These are phyloP conservation scores for Hippophae rhamnoides DNA, from an alignment of 306 rosid species.

Conservation along the genomic window DNA sequence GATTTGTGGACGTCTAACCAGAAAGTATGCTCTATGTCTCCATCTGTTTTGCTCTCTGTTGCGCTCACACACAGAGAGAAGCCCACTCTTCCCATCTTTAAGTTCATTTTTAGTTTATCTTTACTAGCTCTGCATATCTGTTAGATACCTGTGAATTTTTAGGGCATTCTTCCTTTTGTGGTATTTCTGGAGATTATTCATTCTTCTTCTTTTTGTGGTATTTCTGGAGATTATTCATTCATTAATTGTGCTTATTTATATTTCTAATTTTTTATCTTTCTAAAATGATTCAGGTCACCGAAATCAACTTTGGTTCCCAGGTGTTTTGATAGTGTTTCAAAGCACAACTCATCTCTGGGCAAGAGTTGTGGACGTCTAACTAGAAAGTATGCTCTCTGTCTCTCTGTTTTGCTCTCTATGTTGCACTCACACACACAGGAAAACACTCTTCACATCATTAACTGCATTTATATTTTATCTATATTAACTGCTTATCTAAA, in stretches of 20 bases:
- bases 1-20: constrained; percentile 75
- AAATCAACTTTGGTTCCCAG: constrained; percentile 30
- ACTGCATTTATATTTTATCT: neutral
- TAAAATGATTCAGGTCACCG: constrained; percentile 33
- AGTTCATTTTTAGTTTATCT: neutral
- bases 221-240: too few relatives aligned
- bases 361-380: constrained; percentile 80
- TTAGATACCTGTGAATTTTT: too few relatives aligned
- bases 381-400: constrained; percentile 44
- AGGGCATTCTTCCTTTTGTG: too few relatives aligned
- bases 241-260: too few relatives aligned
- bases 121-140: too few relatives aligned
- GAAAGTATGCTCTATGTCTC: constrained; percentile 39
- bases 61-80: neutral
- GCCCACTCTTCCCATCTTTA: neutral
- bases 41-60: constrained; percentile 3
- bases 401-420: constrained; percentile 6
- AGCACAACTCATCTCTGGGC: constrained; percentile 40
- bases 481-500: neutral
- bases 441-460: neutral
- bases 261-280: too few relatives aligned
- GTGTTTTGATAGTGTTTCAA: constrained; percentile 27
- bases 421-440: neutral
- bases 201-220: too few relatives aligned
- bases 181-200: too few relatives aligned